Conservation (phyloP, 805 yeast genomes). For the Suhomyces emberorum region DNA sequence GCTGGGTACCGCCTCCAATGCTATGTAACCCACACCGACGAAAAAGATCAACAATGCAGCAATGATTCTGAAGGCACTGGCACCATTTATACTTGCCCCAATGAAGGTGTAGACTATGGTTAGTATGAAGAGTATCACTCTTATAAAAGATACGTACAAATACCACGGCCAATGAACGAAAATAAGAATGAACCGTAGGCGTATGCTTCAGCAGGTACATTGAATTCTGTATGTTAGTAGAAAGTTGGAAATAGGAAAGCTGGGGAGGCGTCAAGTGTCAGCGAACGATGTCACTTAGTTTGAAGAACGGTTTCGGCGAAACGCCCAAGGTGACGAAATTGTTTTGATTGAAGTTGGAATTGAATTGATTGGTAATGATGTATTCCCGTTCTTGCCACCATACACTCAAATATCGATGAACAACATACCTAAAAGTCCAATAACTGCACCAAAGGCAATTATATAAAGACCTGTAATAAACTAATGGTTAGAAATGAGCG, state of each 20-base stretch:
- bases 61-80: constrained; percentile 53
- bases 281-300: too few relatives aligned
- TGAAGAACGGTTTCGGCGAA: too few relatives aligned
- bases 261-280: too few relatives aligned
- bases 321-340: too few relatives aligned
- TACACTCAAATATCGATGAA: too few relatives aligned
- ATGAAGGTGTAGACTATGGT: constrained; percentile 36
- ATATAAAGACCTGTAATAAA: constrained; percentile 61
- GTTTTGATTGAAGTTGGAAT: too few relatives aligned
- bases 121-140: constrained; percentile 13
- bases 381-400: too few relatives aligned
- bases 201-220: constrained; percentile 57
- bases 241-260: neutral
- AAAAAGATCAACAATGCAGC: constrained; percentile 57
- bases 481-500: constrained; percentile 35
- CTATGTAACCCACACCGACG: constrained; percentile 57
- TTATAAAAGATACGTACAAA: constrained; percentile 45
- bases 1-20: constrained; percentile 69
- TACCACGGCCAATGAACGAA: constrained; percentile 73
- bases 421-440: constrained; percentile 47
- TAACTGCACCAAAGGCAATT: constrained; percentile 50
- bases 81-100: constrained; percentile 42
- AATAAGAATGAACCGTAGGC: constrained; percentile 65
- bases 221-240: constrained; percentile 39
- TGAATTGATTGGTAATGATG: too few relatives aligned